Percentiles rank a stretch among this genome's conserved stretches.
phyloP scores from a whole-genome alignment of 345 rosid genomes.

The Luvunga scandens region DNA sequence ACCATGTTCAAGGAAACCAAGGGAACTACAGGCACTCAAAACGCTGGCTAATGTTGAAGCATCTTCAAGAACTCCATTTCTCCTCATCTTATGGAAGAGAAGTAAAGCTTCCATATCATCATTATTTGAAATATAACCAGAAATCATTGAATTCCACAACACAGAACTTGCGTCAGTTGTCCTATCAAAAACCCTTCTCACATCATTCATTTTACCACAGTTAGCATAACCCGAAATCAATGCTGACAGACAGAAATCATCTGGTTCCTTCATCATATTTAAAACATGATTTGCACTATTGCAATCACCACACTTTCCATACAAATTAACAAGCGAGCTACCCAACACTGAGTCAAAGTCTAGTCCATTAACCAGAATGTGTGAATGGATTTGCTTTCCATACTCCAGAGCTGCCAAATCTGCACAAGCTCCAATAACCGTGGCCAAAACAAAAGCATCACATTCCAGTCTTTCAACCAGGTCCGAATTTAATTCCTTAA shows the following conservation, averaged over 20 bases:
- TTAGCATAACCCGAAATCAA: conserved; percentile 69
- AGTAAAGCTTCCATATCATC: conserved; percentile 55
- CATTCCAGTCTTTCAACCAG: conserved; percentile 26
- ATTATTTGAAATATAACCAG: conserved; percentile 59
- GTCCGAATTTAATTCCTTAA: conserved; percentile 41
- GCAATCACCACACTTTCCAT: conserved; percentile 71
- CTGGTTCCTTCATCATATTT: conserved; percentile 43
- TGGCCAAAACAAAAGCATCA: conserved; percentile 57
- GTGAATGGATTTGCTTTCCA: conserved; percentile 79
- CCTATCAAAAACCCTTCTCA: conserved; percentile 46
- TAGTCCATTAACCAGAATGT: conserved; percentile 39
- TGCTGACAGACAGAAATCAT: conserved; percentile 78
- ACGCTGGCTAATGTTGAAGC: conserved; percentile 50
- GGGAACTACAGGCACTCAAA: conserved; percentile 53
- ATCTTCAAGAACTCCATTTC: conserved; percentile 37
- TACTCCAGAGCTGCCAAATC: conserved; percentile 47
- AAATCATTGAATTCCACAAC: conserved; percentile 82
- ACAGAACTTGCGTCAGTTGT: conserved; percentile 38
- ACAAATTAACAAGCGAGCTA: conserved; percentile 66
- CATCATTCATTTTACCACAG: conserved; percentile 54
- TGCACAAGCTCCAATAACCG: conserved; percentile 61
- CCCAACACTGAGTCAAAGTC: conserved; percentile 49
- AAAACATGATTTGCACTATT: conserved; percentile 46
- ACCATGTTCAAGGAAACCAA: conserved; percentile 22
- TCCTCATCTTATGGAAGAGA: conserved; percentile 57